Evolutionary conservation across 495 filamentous ascomycete genomes (phyloP), one percentile per base, ranked within the genome.

Genomic region (Lasiosphaeria ovina): DNA sequence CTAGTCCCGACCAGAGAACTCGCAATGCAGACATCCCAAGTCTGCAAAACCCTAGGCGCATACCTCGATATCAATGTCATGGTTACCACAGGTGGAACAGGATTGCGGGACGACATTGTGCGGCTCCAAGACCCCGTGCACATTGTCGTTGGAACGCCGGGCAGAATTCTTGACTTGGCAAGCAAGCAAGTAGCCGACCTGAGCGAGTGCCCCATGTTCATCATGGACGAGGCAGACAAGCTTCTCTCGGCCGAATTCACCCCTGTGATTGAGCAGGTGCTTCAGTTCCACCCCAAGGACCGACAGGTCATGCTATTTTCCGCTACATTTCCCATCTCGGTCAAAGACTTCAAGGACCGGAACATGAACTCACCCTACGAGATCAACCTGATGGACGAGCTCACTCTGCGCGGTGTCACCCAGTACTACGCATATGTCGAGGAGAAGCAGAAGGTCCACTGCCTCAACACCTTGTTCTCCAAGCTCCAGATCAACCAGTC

Each of bases 401-500:
- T 99, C 54, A 99, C 94, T 17, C 85, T 99, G 17, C 89, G 94
- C 48, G 94, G 94, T 76, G 97, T 99, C 62, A 99, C 94, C 0
- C 94, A 99, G 67, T 99, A 97, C 75, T 99, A 99, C 69, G 94
- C 94, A 16, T 99, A 97, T 63, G 94, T 99, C 53, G 94, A 98
- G 73, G 94, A 99, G 77, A 97, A 96, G 77, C 92, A 97, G 73
- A 99, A 99, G 76, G 95, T 99, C 8, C 95, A 98, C 77, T 99
- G 94, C 73, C 79, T 99, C 44, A 99, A 99, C 77, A 99, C 94
- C 1, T 86, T 99, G 45, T 99, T 99, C 81, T 95, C 90, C 55
- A 97, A 97, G 77, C 86, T 99, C 11, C 94, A 98, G 75, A 99
- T 99, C 77, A 99, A 99, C 74, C 94, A 99, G 79, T 98, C 95